Conservation (phyloP, 2,329 filamentous ascomycete genomes). For the Graphiopsis chlorocephala region DNA sequence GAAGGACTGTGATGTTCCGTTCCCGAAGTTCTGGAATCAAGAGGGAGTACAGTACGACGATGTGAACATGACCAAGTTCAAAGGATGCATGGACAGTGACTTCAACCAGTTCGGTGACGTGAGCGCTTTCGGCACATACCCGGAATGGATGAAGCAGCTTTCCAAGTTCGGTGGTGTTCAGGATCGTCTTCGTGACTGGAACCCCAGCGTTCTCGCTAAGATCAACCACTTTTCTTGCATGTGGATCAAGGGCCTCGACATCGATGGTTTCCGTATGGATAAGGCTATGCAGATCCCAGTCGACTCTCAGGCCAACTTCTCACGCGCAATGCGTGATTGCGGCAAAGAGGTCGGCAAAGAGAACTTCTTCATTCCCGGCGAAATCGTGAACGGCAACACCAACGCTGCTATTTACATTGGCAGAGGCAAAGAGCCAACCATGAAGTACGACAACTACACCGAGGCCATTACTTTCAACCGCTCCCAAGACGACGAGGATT, state of each 20-base stretch:
- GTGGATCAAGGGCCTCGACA: conserved; percentile 60
- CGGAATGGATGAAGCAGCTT: conserved; percentile 62
- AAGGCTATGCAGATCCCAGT: conserved; percentile 64
- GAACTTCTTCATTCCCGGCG: conserved; percentile 64
- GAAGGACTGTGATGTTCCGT: conserved; percentile 49
- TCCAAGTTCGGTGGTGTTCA: conserved; percentile 66
- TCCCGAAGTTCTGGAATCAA: conserved; percentile 62
- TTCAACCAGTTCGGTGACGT: conserved; percentile 64
- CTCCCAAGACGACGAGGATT: conserved; percentile 36
- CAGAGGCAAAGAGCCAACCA: conserved; percentile 57
- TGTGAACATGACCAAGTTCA: conserved; percentile 47
- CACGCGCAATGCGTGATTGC: conserved; percentile 56
- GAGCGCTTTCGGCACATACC: conserved; percentile 61
- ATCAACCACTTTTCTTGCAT: conserved; percentile 63
- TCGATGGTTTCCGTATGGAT: conserved; percentile 66
- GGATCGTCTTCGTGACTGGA: conserved; percentile 65
- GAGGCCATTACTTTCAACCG: conserved; percentile 51
- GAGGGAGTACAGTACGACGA: conserved; percentile 51
- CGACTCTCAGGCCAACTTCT: conserved; percentile 59
- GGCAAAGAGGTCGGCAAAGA: conserved; percentile 56
- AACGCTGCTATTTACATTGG: conserved; percentile 62
- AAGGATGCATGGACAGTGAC: conserved; percentile 61
- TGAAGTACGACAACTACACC: conserved; percentile 48
- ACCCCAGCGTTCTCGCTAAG: conserved; percentile 55
- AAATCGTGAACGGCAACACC: conserved; percentile 62